phyloP scores from a whole-genome alignment of 78 protist genomes.

The Dictyostelium capitatum region DNA sequence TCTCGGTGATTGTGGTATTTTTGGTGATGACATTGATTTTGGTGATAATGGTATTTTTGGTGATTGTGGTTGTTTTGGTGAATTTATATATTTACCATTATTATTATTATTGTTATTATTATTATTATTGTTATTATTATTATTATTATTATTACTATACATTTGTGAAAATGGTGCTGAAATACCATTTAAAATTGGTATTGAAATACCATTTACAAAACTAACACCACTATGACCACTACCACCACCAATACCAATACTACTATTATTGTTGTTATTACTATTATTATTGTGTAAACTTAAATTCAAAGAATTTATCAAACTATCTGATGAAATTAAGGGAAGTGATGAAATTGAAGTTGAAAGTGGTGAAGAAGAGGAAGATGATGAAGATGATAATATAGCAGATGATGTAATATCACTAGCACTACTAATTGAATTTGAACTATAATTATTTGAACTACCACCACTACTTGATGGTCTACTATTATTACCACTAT shows the following conservation, averaged over 20 bases:
- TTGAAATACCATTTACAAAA: neutral
- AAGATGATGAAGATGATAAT: neutral
- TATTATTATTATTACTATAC: neutral
- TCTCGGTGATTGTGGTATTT: slow-evolving; percentile 6
- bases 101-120: neutral
- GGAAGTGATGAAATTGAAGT: neutral
- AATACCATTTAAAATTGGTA: neutral
- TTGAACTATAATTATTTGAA: neutral
- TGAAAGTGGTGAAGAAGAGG: neutral
- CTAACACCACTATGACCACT: neutral
- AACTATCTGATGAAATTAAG: neutral
- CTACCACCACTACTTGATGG: neutral
- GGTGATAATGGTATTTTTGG: neutral
- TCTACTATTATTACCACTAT: neutral
- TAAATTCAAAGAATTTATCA: neutral
- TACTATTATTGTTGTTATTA: neutral
- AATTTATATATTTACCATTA: neutral
- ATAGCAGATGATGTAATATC: neutral
- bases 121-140: neutral
- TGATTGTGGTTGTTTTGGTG: neutral
- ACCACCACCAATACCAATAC: neutral
- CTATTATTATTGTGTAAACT: neutral
- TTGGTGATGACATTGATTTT: neutral
- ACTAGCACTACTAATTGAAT: neutral
- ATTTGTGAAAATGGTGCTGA: neutral